Percentiles rank a stretch among this genome's conserved stretches.
phyloP scores from a whole-genome alignment of 2,329 filamentous ascomycete species.

The Cryoendolithus antarcticus region DNA sequence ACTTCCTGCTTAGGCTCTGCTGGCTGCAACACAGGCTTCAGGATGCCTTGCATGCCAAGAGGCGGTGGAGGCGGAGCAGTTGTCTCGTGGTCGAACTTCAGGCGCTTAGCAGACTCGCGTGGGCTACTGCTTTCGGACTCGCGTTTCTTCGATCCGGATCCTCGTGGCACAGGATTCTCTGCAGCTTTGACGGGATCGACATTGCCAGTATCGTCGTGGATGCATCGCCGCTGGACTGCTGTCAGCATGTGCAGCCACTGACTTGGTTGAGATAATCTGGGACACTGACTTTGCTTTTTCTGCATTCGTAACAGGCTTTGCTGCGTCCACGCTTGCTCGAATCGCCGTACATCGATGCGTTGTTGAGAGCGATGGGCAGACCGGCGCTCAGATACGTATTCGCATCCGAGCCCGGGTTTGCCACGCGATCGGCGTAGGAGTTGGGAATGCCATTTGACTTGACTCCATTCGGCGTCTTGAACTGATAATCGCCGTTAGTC shows the following conservation, averaged over 20 bases:
- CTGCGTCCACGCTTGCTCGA: slow-evolving; percentile 31
- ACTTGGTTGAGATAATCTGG: slow-evolving; percentile 5
- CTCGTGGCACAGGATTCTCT: slow-evolving; percentile 48
- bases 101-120: slow-evolving; percentile 14
- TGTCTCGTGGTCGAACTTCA: slow-evolving; percentile 7
- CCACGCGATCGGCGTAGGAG: slow-evolving; percentile 3
- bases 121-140: slow-evolving; percentile 26
- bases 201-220: slow-evolving; percentile 52
- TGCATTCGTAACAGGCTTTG: slow-evolving; percentile 54
- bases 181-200: slow-evolving; percentile 52
- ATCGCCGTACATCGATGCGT: slow-evolving; percentile 43
- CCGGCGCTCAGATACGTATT: slow-evolving; percentile 21
- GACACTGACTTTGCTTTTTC: slow-evolving; percentile 40
- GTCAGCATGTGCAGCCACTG: slow-evolving; percentile 8
- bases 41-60: slow-evolving; percentile 7
- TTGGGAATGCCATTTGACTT: neutral
- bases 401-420: slow-evolving; percentile 18
- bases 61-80: slow-evolving; percentile 3
- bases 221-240: slow-evolving; percentile 45
- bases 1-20: slow-evolving; percentile 1
- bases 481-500: slow-evolving; percentile 5
- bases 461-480: slow-evolving; percentile 3
- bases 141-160: slow-evolving; percentile 42
- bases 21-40: slow-evolving; percentile 4
- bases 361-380: slow-evolving; percentile 41